Evolutionary conservation across 495 filamentous ascomycete genomes (phyloP).

Genomic region (Podospora australis): DNA sequence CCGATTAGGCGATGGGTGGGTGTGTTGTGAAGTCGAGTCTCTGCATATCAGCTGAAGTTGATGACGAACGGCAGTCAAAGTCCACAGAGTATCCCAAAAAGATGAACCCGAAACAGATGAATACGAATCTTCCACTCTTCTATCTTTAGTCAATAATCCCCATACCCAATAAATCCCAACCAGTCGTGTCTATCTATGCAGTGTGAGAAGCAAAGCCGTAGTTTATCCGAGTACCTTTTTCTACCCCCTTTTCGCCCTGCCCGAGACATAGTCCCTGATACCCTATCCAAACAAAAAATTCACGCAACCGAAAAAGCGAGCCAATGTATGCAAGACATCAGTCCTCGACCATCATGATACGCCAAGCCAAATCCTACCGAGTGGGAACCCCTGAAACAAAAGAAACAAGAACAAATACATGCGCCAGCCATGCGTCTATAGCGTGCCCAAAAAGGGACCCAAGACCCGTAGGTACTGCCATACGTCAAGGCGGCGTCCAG

Average conservation of each 20-base stretch:
- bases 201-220: too few species aligned
- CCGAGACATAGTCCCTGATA: background rate
- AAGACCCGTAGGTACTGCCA: background rate
- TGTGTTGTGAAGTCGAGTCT: too few species aligned
- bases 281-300: conserved; percentile 1
- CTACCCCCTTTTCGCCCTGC: background rate
- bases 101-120: background rate
- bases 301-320: too few species aligned
- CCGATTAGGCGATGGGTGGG: too few species aligned
- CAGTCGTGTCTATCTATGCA: background rate
- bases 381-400: background rate
- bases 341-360: background rate
- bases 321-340: background rate
- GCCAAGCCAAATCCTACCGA: background rate
- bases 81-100: background rate
- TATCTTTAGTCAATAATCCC: background rate
- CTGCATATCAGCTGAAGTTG: too few species aligned
- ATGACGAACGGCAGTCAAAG: background rate
- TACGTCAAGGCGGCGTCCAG: background rate
- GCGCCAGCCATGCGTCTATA: background rate
- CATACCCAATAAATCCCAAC: background rate
- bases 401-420: background rate
- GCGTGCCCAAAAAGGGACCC: background rate
- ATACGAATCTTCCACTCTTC: background rate
- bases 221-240: background rate